A percentile compares a stretch with the other conserved stretches of the same genome.
These are phyloP conservation scores for Sugiyamaella boreocaroliniensis DNA, from an alignment of 805 yeast species.

Conservation along the genomic window DNA sequence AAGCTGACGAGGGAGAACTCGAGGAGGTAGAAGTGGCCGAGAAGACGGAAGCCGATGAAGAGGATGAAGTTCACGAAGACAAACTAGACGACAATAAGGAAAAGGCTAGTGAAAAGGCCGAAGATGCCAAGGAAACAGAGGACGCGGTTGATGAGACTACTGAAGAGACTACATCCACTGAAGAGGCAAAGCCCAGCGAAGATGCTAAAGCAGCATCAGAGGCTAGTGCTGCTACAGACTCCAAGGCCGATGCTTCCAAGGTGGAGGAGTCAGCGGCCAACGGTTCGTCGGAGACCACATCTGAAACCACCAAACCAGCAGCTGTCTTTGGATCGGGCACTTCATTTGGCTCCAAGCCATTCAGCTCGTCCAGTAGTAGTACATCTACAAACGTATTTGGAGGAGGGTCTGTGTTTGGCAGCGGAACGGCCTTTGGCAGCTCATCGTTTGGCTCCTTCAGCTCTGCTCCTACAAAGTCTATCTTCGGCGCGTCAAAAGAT, in stretches of 20 bases:
- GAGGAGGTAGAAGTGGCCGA: not conserved
- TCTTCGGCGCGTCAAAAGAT: slow-evolving; percentile 18
- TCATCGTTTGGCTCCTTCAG: slow-evolving; percentile 9
- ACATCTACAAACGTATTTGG: slow-evolving; percentile 2
- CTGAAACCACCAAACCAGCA: not conserved
- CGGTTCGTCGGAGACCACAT: not conserved
- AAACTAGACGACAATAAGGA: slow-evolving; percentile 15
- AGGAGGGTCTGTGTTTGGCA: slow-evolving; percentile 7
- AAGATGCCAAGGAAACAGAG: not conserved
- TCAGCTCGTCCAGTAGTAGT: not conserved
- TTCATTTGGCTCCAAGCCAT: slow-evolving; percentile 6
- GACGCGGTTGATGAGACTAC: not conserved
- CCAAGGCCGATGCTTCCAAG: no score
- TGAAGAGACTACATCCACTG: not conserved
- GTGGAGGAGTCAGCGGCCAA: not conserved
- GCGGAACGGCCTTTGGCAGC: slow-evolving; percentile 11
- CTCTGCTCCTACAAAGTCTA: slow-evolving; percentile 13
- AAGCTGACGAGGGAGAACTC: slow-evolving; percentile 3
- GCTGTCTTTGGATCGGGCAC: slow-evolving; percentile 41
- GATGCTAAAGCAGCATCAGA: not conserved
- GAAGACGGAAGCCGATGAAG: slow-evolving; percentile 4
- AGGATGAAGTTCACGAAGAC: slow-evolving; percentile 15
- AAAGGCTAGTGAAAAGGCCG: not conserved
- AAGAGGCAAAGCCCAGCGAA: not conserved
- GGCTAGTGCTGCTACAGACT: no score